phyloP scores from a whole-genome alignment of 2,329 filamentous ascomycete genomes.

The Periconia sp. region DNA sequence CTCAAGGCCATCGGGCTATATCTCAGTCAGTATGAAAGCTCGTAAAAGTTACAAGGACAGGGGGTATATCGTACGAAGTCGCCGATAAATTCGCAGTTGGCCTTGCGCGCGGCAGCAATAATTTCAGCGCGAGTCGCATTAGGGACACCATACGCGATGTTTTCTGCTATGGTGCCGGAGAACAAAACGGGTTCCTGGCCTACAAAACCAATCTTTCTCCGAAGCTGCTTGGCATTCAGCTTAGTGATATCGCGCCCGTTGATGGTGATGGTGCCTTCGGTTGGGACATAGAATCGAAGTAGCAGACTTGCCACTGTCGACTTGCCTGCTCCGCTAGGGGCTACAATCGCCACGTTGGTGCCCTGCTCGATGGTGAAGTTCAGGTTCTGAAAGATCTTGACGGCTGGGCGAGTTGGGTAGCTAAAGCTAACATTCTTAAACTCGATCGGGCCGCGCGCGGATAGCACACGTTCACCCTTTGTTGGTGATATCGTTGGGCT shows the following conservation, averaged over 20 bases:
- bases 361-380: conserved; percentile 91
- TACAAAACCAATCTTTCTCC: conserved; percentile 91
- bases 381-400: conserved; percentile 85
- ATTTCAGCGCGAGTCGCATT: conserved; percentile 78
- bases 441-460: conserved; percentile 83
- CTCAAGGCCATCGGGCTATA: conserved; percentile 82
- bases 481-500: conserved; percentile 86
- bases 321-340: conserved; percentile 93
- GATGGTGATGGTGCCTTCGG: conserved; percentile 74
- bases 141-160: conserved; percentile 89
- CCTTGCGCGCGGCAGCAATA: conserved; percentile 80
- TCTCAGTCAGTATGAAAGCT: conserved; percentile 16
- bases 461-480: conserved; percentile 74
- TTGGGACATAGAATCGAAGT: conserved; percentile 87
- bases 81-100: conserved; percentile 94
- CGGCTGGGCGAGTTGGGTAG: conserved; percentile 91
- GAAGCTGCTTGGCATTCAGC: conserved; percentile 92
- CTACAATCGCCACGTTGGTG: conserved; percentile 93
- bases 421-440: conserved; percentile 86
- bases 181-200: conserved; percentile 94
- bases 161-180: conserved; percentile 80
- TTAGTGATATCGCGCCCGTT: conserved; percentile 78
- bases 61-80: conserved; percentile 67
- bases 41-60: background rate
- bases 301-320: conserved; percentile 92